phyloP scores from a whole-genome alignment of 2,329 filamentous ascomycete species.

The Juglanconis juglandina region DNA sequence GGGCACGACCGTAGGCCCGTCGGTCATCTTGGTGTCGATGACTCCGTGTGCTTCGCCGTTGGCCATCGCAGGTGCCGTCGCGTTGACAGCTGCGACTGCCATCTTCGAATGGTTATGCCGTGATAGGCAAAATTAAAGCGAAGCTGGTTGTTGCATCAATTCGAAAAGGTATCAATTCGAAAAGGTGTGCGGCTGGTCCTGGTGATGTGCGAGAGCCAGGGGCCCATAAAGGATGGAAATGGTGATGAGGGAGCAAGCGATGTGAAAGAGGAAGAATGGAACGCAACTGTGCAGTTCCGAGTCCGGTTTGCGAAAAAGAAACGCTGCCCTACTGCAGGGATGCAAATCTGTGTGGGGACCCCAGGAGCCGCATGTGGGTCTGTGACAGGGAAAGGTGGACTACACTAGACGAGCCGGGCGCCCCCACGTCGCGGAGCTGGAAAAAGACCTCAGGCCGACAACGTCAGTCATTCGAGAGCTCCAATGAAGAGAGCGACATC shows the following conservation, averaged over 20 bases:
- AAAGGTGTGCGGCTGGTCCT: neutral
- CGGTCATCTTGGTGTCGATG: conserved; percentile 49
- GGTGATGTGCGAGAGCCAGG: too few species aligned
- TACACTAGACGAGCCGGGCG: neutral
- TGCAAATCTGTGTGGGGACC: conserved; percentile 7
- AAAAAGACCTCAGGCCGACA: conserved; percentile 18
- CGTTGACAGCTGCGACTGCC: conserved; percentile 9
- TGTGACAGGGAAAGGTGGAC: neutral
- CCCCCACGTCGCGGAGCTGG: conserved; percentile 1
- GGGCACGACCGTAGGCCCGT: conserved; percentile 39
- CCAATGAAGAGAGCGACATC: conserved; percentile 12
- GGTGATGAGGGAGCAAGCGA: too few species aligned
- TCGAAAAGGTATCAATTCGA: neutral
- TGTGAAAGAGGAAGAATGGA: too few species aligned
- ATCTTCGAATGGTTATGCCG: conserved; percentile 8
- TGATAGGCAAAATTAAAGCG: neutral
- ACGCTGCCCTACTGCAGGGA: conserved; percentile 3
- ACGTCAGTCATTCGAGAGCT: conserved; percentile 11
- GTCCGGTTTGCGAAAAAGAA: too few species aligned
- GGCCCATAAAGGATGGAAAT: too few species aligned
- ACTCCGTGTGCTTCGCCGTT: conserved; percentile 6
- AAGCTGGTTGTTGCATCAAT: neutral
- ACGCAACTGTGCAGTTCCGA: too few species aligned
- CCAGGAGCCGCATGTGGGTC: conserved; percentile 18
- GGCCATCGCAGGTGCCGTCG: conserved; percentile 2